phyloP scores from a whole-genome alignment of 2,329 filamentous ascomycete species.

The Pleomassaria siparia region DNA sequence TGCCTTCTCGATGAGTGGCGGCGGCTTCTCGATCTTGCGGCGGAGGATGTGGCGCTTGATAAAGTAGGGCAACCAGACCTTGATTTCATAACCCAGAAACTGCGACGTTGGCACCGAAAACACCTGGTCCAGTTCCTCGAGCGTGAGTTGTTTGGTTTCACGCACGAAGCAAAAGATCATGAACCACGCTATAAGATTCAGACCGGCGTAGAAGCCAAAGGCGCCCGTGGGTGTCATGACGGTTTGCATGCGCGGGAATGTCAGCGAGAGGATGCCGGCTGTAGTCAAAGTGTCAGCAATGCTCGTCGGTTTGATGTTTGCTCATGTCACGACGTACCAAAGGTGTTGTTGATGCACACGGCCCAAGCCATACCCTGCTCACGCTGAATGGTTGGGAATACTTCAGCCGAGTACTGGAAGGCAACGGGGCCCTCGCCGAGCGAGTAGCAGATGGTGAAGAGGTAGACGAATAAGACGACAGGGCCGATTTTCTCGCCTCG shows the following conservation, averaged over 20 bases:
- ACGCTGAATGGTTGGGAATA: constrained; percentile 42
- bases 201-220: constrained; percentile 45
- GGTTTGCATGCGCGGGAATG: constrained; percentile 43
- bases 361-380: constrained; percentile 47
- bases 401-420: constrained; percentile 44
- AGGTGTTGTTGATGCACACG: constrained; percentile 49
- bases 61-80: constrained; percentile 46
- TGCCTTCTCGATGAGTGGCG: constrained; percentile 42
- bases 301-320: not conserved
- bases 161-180: constrained; percentile 45
- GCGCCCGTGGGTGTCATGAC: constrained; percentile 43
- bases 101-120: constrained; percentile 39
- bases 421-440: constrained; percentile 54
- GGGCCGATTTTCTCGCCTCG: constrained; percentile 33
- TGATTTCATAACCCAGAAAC: constrained; percentile 44
- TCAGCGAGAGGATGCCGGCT: constrained; percentile 39
- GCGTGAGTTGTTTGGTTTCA: constrained; percentile 43
- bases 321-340: constrained; percentile 17
- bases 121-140: constrained; percentile 42
- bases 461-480: constrained; percentile 40
- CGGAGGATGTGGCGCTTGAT: constrained; percentile 45
- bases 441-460: constrained; percentile 41
- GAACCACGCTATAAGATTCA: constrained; percentile 44
- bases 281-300: not conserved
- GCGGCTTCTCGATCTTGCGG: constrained; percentile 41